Conservation (phyloP, 2,329 filamentous ascomycete genomes). For the Fusarium fujikuroi region DNA sequence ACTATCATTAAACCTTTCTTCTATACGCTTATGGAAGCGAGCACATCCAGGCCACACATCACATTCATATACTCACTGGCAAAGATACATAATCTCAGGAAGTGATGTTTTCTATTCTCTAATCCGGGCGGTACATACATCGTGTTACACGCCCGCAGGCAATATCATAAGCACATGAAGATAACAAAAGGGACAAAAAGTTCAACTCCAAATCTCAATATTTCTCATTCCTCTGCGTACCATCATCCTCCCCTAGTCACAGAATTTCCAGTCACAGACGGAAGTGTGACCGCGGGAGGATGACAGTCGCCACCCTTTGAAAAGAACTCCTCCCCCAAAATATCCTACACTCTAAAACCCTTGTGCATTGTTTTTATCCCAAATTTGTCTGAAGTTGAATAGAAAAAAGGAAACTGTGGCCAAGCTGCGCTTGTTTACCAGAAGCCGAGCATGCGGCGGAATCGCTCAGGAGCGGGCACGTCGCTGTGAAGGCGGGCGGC, state of each 20-base stretch:
- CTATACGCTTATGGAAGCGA: background rate
- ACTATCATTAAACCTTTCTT: background rate
- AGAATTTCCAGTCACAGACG: constrained; percentile 23
- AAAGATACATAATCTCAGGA: background rate
- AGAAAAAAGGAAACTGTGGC: constrained; percentile 9
- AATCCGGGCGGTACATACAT: constrained; percentile 18
- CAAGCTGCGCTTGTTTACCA: constrained; percentile 16
- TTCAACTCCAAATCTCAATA: constrained; percentile 30
- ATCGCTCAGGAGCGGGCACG: constrained; percentile 17
- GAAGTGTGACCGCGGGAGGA: background rate
- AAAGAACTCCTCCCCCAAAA: constrained; percentile 7
- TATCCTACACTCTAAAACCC: constrained; percentile 9
- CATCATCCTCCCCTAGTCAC: background rate
- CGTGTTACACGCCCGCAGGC: constrained; percentile 21
- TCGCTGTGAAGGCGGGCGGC: constrained; percentile 12
- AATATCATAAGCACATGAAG: constrained; percentile 40
- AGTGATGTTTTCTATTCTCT: constrained; percentile 22
- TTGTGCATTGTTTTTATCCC: background rate
- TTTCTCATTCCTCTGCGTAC: constrained; percentile 15
- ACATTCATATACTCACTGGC: background rate
- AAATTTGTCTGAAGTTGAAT: constrained; percentile 8
- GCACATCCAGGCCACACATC: background rate
- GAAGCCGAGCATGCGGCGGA: constrained; percentile 38
- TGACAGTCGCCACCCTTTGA: background rate
- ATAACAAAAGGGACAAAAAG: constrained; percentile 29